Percentiles rank a stretch among this genome's conserved stretches.
Evolutionary conservation across 2,329 filamentous ascomycete genomes (phyloP).

Genomic region (Colletotrichum sp.): DNA sequence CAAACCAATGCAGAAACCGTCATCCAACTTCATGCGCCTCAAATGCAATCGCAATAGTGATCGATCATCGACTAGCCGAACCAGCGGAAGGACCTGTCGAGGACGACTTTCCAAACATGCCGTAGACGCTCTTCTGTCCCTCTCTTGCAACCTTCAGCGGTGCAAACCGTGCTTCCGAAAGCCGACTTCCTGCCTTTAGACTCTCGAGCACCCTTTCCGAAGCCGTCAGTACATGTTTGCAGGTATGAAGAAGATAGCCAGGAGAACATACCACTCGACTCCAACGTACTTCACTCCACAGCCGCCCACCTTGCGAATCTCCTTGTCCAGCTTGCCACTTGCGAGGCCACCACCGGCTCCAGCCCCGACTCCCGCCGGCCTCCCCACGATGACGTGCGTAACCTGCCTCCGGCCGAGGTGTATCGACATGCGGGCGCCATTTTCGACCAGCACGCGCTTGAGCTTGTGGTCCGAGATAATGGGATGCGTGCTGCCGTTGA

Average conservation of each 20-base stretch:
- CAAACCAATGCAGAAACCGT: background rate
- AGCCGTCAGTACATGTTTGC: background rate
- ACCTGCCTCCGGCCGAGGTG: constrained; percentile 75
- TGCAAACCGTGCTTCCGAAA: constrained; percentile 76
- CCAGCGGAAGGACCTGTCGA: background rate
- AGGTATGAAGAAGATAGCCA: constrained; percentile 6
- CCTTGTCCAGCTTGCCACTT: constrained; percentile 79
- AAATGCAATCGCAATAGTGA: background rate
- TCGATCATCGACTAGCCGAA: background rate
- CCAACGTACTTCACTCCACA: constrained; percentile 78
- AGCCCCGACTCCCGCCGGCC: constrained; percentile 48
- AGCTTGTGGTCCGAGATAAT: constrained; percentile 84
- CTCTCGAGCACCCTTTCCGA: constrained; percentile 77
- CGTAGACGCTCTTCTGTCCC: constrained; percentile 69
- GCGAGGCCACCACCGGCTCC: constrained; percentile 78
- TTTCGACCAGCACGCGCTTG: constrained; percentile 75
- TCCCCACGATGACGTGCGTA: constrained; percentile 85
- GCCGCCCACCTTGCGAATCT: constrained; percentile 72
- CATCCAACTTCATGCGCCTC: background rate
- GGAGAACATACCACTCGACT: constrained; percentile 72
- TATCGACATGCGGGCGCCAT: constrained; percentile 76
- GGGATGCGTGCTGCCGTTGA: constrained; percentile 87
- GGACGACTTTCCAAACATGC: constrained; percentile 37
- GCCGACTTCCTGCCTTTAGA: constrained; percentile 73
- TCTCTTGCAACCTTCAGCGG: constrained; percentile 65